Evolutionary conservation across 257 asterid species (phyloP), one percentile per base, ranked within the genome.

Genomic region (Fraxinus pennsylvanica): DNA sequence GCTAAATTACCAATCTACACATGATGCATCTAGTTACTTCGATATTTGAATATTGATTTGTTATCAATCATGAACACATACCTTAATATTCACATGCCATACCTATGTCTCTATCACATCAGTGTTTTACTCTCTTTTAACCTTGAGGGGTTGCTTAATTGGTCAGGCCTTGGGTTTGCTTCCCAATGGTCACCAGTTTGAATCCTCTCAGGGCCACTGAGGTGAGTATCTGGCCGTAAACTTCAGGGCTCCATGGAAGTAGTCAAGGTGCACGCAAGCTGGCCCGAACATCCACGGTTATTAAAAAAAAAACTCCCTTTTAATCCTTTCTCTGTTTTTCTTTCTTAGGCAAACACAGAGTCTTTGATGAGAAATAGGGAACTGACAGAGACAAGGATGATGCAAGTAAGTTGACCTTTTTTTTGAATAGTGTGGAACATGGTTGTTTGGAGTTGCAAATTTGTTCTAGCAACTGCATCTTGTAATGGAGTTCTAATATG

Each of bases 321-420:
- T 57, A 10, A 71, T 61, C 57, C 33, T 71, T 17, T 21, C 25
- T 45, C 74, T 75, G 25, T 78, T 38, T 81, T 19, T 70, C 50
- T 71, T 82, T 39, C 3, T 8, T 92, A 93, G 99, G 97, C 90
- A 68, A 93, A 85, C 87, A 88, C 90, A 92, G 99, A 96, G 74
- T 86, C 98, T 77, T 79, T 92, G 70, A 87, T 92, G 97, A 93
- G 99, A 82, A 96, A 85, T 85, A 90, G 99, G 86, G 99, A 96
- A 88, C 89, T 96, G 77, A 87, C 99, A 22, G 99, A 96, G 90
- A 96, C 99, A 81, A 91, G 97, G 88, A 96, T 96, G 98, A 91
- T 93, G 96, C 99, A 96, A 91, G 99, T 96, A 82, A 88, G 97
- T 81, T 75, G 32, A 47, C 63, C 41, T 61, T 39, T 66, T 39